Evolutionary conservation across 2,329 filamentous ascomycete species (phyloP), one percentile per base, ranked within the genome.

Genomic region (Fusarium ramigenum): DNA sequence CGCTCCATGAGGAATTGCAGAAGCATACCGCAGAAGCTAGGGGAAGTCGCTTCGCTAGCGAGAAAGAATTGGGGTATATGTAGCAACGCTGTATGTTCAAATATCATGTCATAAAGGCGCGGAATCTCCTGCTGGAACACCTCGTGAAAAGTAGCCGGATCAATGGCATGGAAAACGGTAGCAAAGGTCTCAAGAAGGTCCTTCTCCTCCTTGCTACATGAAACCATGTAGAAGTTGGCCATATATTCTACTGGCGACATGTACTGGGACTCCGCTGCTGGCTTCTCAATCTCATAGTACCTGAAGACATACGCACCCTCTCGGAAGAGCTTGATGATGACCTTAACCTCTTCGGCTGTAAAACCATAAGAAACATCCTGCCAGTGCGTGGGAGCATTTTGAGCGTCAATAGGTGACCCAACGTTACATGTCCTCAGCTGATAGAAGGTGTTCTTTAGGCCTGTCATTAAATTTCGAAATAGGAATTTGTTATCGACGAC

Each of bases 61-160:
- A 99, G 89, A 83, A 99, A 96, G 82, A 98, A 99, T 79, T 99
- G 96, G 11, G 96, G 96, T 63, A 99, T 93, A 81, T 99, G 96
- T 58, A 99, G 87, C 43, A 99, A 87, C 32, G 94, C 93, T 4
- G 95, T 95, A 82, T 99, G 96, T 80, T 98, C 94, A 80, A 98
- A 97, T 84, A 97, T 98, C 88, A 98, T 96, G 72, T 97, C 93
- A 81, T 99, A 98, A 42, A 99, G 90, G 82, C 94, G 94, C 42
- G 96, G 96, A 69, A 99, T 98, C 84, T 98, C 96, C 69, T 95
- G 94, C 80, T 97, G 94, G 81, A 99, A 99, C 44, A 99, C 95
- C 84, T 99, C 96, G 78, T 99, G 95, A 80, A 99, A 99, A 0
- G 96, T 98, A 16, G 97, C 96, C 4, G 96, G 96, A 79, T 99